Base-by-base conservation (phyloP, 2,329 filamentous ascomycete genomes). In the Teratosphaeria pseudoeucalypti region DNA sequence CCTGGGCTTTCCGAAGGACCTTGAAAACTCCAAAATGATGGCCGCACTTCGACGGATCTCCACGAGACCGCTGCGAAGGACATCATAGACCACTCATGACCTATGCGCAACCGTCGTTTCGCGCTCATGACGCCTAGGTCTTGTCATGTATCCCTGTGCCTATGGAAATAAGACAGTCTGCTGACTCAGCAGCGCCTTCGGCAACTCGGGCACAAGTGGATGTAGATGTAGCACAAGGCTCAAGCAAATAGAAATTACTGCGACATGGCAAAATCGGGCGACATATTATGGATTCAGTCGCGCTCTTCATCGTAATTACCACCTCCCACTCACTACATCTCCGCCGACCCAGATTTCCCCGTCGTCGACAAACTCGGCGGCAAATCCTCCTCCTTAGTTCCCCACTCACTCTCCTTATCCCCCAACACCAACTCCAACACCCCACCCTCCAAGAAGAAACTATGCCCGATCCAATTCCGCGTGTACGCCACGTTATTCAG, bases 381-480 rank as follows among this genome's bases (percentile, higher is more conserved):
- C 58, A 76, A 52, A 68, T 79, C 76, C 60, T 75, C 73, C 53
- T 63, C 64, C 53, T 59, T 67, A 5, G 75, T 77, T 3, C 77
- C 77, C 77, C 77, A 79, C 11, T 61, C 62, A 67, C 76, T 77
- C 65, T 78, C 77, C 49, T 62, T 70, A 16, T 66, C 64, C 2
- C 76, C 77, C 26, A 79, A 61, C 19, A 68, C 72, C 58, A 79
- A 65, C 55, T 77, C 77, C 59, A 79, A 61, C 52, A 73, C 71
- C 57, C 75, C 71, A 0, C 77, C 76, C n/a, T 75, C 59, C 39
- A 73, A 67, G 60, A 78, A 78, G 63, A 79, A 78, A 54, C 70
- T 68, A 66, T 79, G 77, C 5, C 68, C 68, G 56, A 79, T 74
- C 76, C 76, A 79, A 58, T 74, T 78, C 67, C 70, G 75, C 1